Conservation (phyloP, 805 yeast species). For the Kodamaea nitidulidarum region DNA sequence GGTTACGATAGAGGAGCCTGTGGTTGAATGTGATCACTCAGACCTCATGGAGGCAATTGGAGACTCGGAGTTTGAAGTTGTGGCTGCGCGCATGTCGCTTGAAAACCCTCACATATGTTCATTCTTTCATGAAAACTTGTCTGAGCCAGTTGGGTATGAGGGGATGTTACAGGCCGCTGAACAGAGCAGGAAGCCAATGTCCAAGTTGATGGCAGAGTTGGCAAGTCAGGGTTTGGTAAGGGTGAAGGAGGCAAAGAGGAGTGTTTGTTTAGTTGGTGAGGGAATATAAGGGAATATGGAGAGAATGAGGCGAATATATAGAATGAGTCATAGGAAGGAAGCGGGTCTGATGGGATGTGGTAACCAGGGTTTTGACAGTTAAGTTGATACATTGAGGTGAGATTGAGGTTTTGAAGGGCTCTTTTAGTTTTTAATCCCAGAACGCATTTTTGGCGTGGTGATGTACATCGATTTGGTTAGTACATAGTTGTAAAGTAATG, state of each 20-base stretch:
- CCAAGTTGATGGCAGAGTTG: conserved; percentile 16
- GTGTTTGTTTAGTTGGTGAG: conserved; percentile 14
- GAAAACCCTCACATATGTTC: conserved; percentile 11
- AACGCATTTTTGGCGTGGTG: too few relatives aligned
- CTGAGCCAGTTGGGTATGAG: conserved; percentile 13
- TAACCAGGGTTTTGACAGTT: too few relatives aligned
- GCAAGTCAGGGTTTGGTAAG: conserved; percentile 19
- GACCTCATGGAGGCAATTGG: conserved; percentile 21
- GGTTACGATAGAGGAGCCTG: conserved; percentile 29
- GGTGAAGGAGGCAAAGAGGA: conserved; percentile 17
- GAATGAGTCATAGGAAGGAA: not conserved
- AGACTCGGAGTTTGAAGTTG: conserved; percentile 22
- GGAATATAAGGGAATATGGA: not conserved
- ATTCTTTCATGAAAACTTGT: conserved; percentile 12
- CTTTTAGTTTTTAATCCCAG: too few relatives aligned
- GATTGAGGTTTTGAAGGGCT: too few relatives aligned
- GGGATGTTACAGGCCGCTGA: conserved; percentile 14
- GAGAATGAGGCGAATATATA: not conserved
- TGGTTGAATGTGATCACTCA: conserved; percentile 21
- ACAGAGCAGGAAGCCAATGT: conserved; percentile 6
- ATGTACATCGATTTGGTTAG: too few relatives aligned
- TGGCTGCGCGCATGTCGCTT: conserved; percentile 24
- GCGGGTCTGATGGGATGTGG: too few relatives aligned
- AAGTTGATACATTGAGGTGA: too few relatives aligned
- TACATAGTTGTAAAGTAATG: too few relatives aligned